phyloP scores from a whole-genome alignment of 495 filamentous ascomycete genomes.

The Penicillium ucsense region DNA sequence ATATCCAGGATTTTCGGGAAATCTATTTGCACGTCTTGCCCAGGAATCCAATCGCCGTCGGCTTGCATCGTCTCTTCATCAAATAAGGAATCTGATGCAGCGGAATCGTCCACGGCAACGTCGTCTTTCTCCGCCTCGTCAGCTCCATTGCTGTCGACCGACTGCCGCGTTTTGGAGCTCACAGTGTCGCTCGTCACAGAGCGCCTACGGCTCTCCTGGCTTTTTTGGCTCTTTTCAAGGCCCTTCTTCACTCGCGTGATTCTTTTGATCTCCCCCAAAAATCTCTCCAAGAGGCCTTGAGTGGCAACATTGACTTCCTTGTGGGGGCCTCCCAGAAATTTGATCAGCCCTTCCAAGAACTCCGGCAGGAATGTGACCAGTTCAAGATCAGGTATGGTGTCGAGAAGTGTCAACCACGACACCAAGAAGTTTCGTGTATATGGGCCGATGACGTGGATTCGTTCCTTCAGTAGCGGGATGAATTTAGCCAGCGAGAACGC shows the following conservation, averaged over 20 bases:
- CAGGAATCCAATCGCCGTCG: conserved; percentile 93
- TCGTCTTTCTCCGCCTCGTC: conserved; percentile 34
- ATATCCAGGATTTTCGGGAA: conserved; percentile 88
- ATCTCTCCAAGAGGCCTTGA: conserved; percentile 81
- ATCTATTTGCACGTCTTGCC: conserved; percentile 94
- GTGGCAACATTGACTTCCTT: conserved; percentile 90
- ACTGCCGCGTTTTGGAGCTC: conserved; percentile 46
- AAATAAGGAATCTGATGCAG: conserved; percentile 45
- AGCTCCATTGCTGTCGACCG: conserved; percentile 11
- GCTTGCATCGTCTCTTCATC: conserved; percentile 54
- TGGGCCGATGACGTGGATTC: conserved; percentile 86
- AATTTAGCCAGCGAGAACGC: conserved; percentile 90
- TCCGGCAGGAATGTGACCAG: conserved; percentile 87
- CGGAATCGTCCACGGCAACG: conserved; percentile 41
- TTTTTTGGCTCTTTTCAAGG: conserved; percentile 74
- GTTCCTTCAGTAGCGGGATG: conserved; percentile 84
- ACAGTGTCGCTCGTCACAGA: conserved; percentile 55
- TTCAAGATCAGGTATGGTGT: conserved; percentile 95
- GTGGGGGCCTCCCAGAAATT: conserved; percentile 85
- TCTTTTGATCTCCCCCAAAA: conserved; percentile 87
- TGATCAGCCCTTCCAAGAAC: conserved; percentile 82
- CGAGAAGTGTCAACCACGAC: conserved; percentile 87
- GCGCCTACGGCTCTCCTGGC: conserved; percentile 55
- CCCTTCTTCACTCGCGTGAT: conserved; percentile 89
- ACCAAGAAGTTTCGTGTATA: conserved; percentile 94